phyloP scores from a whole-genome alignment of 768 basidiomycete species.

The Rhizopogon roseolus region DNA sequence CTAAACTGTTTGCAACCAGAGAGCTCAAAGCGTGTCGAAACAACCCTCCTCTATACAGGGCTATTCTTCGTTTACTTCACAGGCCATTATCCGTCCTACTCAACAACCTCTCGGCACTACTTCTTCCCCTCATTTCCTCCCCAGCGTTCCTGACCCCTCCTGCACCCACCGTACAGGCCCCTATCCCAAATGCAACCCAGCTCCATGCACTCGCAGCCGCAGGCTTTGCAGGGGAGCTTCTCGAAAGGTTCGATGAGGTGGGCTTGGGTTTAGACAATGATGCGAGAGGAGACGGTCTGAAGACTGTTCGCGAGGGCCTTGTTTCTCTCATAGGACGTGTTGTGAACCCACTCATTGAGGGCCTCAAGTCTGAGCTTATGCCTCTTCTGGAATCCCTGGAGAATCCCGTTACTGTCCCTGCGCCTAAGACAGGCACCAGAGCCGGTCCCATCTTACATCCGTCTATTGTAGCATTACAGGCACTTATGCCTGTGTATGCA shows the following conservation, averaged over 20 bases:
- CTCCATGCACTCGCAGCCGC: conserved; percentile 66
- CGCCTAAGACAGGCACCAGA: conserved; percentile 16
- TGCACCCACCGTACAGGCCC: conserved; percentile 43
- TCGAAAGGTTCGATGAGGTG: conserved; percentile 65
- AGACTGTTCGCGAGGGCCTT: conserved; percentile 64
- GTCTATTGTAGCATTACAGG: conserved; percentile 54
- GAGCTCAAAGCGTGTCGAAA: conserved; percentile 64
- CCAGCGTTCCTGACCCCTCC: conserved; percentile 51
- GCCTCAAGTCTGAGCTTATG: conserved; percentile 57
- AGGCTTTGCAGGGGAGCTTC: conserved; percentile 67
- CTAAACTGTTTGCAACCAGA: conserved; percentile 31
- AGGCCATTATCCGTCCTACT: conserved; percentile 73
- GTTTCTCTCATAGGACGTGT: conserved; percentile 64
- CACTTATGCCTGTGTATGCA: conserved; percentile 57
- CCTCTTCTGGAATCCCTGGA: conserved; percentile 64
- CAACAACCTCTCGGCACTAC: conserved; percentile 61
- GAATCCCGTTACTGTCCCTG: conserved; percentile 26
- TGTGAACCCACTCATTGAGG: conserved; percentile 55
- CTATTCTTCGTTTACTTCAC: conserved; percentile 69
- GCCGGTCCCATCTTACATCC: conserved; percentile 36
- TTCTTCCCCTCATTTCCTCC: conserved; percentile 64
- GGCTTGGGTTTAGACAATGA: conserved; percentile 60
- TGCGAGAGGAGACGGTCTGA: conserved; percentile 62
- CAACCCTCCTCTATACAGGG: conserved; percentile 61
- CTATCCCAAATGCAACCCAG: conserved; percentile 62